Evolutionary conservation across 1,284 basidiomycete species (phyloP).

Genomic region (Cutaneotrichosporon sp.): DNA sequence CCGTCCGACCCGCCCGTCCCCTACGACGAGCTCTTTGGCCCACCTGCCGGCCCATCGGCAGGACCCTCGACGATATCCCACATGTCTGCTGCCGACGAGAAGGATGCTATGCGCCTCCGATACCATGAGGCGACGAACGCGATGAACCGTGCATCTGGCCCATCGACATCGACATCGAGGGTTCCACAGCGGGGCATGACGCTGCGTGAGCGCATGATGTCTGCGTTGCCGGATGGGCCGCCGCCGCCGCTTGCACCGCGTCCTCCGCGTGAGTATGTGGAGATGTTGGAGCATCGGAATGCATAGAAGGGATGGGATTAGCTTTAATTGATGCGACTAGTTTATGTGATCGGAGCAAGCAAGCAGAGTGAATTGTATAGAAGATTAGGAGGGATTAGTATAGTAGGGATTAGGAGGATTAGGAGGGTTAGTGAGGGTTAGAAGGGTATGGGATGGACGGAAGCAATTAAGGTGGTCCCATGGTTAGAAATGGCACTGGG

Average conservation of each 20-base stretch:
- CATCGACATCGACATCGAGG: neutral
- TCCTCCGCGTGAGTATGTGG: conserved; percentile 47
- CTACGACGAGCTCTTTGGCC: no score
- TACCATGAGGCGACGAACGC: conserved; percentile 5
- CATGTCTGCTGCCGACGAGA: conserved; percentile 36
- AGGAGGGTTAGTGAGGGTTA: neutral
- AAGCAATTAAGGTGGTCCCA: neutral
- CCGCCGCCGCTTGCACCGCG: conserved; percentile 47
- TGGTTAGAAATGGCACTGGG: neutral
- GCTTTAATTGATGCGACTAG: neutral
- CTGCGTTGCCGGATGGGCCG: conserved; percentile 25
- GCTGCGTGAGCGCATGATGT: conserved; percentile 5
- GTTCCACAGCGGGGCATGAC: neutral
- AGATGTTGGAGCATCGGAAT: conserved; percentile 5
- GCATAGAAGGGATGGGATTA: neutral
- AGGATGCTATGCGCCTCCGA: conserved; percentile 32
- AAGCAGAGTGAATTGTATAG: neutral
- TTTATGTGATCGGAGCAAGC: neutral
- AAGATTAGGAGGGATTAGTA: no score
- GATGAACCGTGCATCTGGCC: no score
- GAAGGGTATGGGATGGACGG: neutral
- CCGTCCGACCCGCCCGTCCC: no score
- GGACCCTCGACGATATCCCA: neutral
- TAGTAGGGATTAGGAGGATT: no score
- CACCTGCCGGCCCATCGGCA: no score